Percentiles rank a stretch among this genome's conserved stretches.
Conservation (phyloP, 371 early-diverging fungal species). For the Mortierella sp. region DNA sequence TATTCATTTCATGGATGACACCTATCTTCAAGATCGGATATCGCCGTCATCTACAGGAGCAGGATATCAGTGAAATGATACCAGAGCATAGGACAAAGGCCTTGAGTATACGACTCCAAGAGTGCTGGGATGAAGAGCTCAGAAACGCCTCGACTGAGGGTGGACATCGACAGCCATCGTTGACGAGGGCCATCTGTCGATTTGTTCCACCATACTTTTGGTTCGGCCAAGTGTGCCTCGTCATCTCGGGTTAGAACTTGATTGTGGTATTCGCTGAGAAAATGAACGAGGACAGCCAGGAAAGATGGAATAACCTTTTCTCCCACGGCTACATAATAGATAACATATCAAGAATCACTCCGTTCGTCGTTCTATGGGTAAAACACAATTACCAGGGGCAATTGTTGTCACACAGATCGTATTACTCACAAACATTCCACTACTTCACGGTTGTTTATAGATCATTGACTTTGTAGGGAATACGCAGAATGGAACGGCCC, state of each 20-base stretch:
- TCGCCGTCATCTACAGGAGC: slow-evolving; percentile 53
- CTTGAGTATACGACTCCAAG: slow-evolving; percentile 16
- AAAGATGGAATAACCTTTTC: too few relatives aligned
- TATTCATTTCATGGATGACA: slow-evolving; percentile 43
- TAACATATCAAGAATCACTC: not conserved
- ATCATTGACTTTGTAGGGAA: slow-evolving; percentile 29
- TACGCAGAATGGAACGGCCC: slow-evolving; percentile 7
- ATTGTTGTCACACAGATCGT: too few relatives aligned
- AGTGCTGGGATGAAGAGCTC: slow-evolving; percentile 29
- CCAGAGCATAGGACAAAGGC: slow-evolving; percentile 28
- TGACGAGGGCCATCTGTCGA: slow-evolving; percentile 17
- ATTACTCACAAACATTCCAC: too few relatives aligned
- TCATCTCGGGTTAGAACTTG: slow-evolving; percentile 18
- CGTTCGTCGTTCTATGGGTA: slow-evolving; percentile 15
- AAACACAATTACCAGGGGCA: not conserved
- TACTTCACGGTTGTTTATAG: too few relatives aligned
- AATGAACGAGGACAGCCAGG: too few relatives aligned
- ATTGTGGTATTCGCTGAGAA: too few relatives aligned
- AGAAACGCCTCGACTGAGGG: slow-evolving; percentile 6
- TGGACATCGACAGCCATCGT: slow-evolving; percentile 10
- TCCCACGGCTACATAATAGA: slow-evolving; percentile 2
- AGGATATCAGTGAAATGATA: slow-evolving; percentile 47
- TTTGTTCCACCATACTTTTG: slow-evolving; percentile 29
- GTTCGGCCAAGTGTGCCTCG: slow-evolving; percentile 17
- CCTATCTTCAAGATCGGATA: slow-evolving; percentile 51